phyloP scores from a whole-genome alignment of 371 early-diverging fungal species.

The Dinochytrium kinnereticum region DNA sequence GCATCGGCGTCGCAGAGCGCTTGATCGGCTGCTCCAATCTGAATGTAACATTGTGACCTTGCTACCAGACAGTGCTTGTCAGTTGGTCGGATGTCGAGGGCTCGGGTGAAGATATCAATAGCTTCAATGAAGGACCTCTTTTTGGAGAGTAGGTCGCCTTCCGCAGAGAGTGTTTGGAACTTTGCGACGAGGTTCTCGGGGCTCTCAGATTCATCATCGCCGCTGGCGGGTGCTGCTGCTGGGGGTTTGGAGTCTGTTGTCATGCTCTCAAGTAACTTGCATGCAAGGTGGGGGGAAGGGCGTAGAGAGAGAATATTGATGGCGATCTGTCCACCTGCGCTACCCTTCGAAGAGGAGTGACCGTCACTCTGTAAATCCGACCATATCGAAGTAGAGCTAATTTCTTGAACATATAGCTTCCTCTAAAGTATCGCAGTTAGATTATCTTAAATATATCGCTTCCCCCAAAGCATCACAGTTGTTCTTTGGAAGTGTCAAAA shows the following conservation, averaged over 20 bases:
- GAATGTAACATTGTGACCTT: constrained; percentile 55
- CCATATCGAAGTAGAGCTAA: too few relatives aligned
- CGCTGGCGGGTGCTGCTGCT: background rate
- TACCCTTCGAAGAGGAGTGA: too few relatives aligned
- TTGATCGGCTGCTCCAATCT: constrained; percentile 41
- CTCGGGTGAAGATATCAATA: constrained; percentile 51
- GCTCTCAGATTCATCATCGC: constrained; percentile 3
- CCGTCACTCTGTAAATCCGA: too few relatives aligned
- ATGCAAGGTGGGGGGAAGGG: too few relatives aligned
- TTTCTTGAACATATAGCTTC: too few relatives aligned
- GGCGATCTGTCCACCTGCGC: too few relatives aligned
- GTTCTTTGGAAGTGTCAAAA: too few relatives aligned
- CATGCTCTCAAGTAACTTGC: too few relatives aligned
- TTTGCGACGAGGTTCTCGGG: constrained; percentile 49
- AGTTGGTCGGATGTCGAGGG: constrained; percentile 51
- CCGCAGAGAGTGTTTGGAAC: constrained; percentile 56
- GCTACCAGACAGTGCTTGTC: constrained; percentile 58
- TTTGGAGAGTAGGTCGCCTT: constrained; percentile 57
- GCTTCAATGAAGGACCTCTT: constrained; percentile 46
- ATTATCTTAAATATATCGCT: too few relatives aligned
- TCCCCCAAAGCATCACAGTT: too few relatives aligned
- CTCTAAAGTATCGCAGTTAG: too few relatives aligned
- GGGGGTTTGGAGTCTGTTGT: constrained; percentile 3
- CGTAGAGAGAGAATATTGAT: too few relatives aligned
- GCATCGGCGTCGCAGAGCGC: constrained; percentile 55